Evolutionary conservation across 176 grass and related monocot genomes (phyloP).

Genomic region (Dactylis glomerata): DNA sequence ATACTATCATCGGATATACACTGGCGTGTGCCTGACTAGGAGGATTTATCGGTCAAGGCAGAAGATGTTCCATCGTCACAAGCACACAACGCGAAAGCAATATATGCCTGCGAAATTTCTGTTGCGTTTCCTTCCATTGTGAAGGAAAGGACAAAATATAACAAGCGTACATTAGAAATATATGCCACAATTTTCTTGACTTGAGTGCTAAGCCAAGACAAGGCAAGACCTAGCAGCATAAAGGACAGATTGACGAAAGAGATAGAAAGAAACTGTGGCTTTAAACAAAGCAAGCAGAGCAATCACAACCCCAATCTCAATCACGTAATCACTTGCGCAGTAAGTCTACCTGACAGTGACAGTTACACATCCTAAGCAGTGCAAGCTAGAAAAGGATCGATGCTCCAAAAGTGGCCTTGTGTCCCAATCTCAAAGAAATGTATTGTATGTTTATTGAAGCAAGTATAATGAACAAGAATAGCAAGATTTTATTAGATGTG

Average conservation of each 20-base stretch:
- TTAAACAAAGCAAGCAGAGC: neutral
- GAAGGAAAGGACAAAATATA: neutral
- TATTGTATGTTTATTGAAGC: neutral
- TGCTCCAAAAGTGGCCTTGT: neutral
- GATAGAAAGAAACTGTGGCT: neutral
- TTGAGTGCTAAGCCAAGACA: constrained; percentile 34
- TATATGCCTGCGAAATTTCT: neutral
- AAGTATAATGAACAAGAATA: neutral
- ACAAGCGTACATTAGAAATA: too few species aligned
- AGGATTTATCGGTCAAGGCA: neutral
- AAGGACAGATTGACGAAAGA: constrained; percentile 22
- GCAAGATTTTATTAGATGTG: constrained; percentile 15
- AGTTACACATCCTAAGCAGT: neutral
- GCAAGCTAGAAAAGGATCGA: neutral
- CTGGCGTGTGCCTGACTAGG: neutral
- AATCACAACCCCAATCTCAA: neutral
- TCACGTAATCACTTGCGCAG: constrained; percentile 31
- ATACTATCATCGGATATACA: neutral
- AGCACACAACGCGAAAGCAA: neutral
- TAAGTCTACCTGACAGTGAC: constrained; percentile 23
- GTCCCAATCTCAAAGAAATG: neutral
- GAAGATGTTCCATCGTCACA: neutral
- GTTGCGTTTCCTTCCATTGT: neutral
- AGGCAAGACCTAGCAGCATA: neutral
- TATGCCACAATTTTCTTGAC: constrained; percentile 1